These are phyloP conservation scores for Rhodotorula paludigena DNA, from an alignment of 768 basidiomycete species.

Conservation along the genomic window DNA sequence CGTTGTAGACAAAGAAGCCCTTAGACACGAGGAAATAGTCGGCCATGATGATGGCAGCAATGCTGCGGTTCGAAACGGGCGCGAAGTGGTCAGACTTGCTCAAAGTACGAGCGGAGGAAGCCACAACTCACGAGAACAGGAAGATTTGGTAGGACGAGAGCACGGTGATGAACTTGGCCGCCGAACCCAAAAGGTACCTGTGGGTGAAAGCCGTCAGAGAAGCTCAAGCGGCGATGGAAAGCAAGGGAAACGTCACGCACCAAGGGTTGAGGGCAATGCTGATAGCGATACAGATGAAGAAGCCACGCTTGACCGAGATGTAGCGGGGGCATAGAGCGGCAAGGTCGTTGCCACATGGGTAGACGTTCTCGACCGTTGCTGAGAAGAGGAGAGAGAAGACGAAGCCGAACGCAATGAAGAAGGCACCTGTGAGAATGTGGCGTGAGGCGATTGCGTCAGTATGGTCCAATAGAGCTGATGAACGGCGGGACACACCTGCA, in stretches of 20 bases:
- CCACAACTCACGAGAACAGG: slow-evolving; percentile 15
- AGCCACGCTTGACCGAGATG: slow-evolving; percentile 41
- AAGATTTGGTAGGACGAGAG: slow-evolving; percentile 35
- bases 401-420: slow-evolving; percentile 44
- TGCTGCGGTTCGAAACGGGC: too few relatives aligned
- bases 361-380: slow-evolving; percentile 41
- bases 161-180: slow-evolving; percentile 41
- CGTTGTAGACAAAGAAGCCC: slow-evolving; percentile 12
- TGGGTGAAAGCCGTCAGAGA: not conserved
- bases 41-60: slow-evolving; percentile 39
- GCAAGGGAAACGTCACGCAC: not conserved
- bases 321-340: slow-evolving; percentile 38
- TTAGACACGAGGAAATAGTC: slow-evolving; percentile 41
- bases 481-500: too few relatives aligned
- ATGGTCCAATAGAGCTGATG: too few relatives aligned
- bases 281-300: slow-evolving; percentile 38
- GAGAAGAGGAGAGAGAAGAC: slow-evolving; percentile 42
- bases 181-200: slow-evolving; percentile 41
- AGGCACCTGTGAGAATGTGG: too few relatives aligned
- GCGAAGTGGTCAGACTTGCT: too few relatives aligned
- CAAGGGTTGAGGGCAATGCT: not conserved
- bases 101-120: too few relatives aligned
- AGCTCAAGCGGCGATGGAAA: not conserved
- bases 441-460: too few relatives aligned
- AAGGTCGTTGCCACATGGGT: slow-evolving; percentile 43